Conservation (phyloP, 257 asterid species). For the Orobanche coerulescens region DNA sequence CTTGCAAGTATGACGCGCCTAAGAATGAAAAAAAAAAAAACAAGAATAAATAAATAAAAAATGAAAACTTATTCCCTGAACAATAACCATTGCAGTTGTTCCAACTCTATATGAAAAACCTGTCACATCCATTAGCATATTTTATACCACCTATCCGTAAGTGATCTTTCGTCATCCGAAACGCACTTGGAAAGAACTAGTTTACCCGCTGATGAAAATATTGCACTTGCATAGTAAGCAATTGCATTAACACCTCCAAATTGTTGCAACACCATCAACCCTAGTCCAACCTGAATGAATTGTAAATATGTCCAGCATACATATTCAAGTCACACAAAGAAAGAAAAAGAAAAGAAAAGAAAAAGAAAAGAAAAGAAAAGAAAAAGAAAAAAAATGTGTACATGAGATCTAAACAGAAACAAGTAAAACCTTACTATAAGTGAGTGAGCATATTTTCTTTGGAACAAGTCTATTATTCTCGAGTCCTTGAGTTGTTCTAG, state of each 20-base stretch:
- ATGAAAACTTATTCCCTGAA: slow-evolving; percentile 41
- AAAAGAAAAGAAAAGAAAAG: too few relatives aligned
- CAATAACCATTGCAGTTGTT: slow-evolving; percentile 70
- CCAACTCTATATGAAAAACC: slow-evolving; percentile 70
- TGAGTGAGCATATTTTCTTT: slow-evolving; percentile 64
- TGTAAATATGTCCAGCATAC: neutral
- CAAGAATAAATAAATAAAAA: neutral
- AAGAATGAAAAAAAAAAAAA: neutral
- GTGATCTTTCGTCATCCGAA: neutral
- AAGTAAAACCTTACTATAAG: slow-evolving; percentile 40
- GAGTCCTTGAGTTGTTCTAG: slow-evolving; percentile 43
- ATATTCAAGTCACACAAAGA: neutral
- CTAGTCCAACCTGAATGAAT: slow-evolving; percentile 75
- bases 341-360: too few relatives aligned
- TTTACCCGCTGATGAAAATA: slow-evolving; percentile 74
- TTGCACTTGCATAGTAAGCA: slow-evolving; percentile 79
- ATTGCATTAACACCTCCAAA: slow-evolving; percentile 86
- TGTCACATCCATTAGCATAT: slow-evolving; percentile 25
- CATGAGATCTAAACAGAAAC: neutral
- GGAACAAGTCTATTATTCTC: slow-evolving; percentile 61
- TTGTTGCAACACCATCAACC: slow-evolving; percentile 86
- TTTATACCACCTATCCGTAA: neutral
- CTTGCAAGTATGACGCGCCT: neutral
- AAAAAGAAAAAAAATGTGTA: neutral
- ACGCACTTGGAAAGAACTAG: slow-evolving; percentile 1